Evolutionary conservation across 805 yeast species (phyloP).

Genomic region (Pichia cephalocereana): DNA sequence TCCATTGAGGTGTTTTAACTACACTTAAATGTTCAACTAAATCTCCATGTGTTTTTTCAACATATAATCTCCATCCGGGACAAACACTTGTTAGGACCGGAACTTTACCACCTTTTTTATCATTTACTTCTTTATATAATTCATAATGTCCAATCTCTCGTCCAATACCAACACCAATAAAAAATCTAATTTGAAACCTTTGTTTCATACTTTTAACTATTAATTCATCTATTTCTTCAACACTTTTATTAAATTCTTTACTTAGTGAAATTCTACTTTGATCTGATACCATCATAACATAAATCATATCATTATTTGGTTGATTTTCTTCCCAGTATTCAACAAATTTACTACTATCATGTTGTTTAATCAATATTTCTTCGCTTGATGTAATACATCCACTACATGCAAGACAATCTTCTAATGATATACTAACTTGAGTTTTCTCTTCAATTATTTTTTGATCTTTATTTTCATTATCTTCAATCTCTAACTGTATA

Average conservation of each 20-base stretch:
- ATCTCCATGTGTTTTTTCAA: constrained; percentile 91
- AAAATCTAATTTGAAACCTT: constrained; percentile 57
- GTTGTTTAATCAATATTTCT: constrained; percentile 83
- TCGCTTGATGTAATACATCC: constrained; percentile 99
- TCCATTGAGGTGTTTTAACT: constrained; percentile 87
- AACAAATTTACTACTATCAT: constrained; percentile 73
- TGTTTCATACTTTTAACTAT: constrained; percentile 49
- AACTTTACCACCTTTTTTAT: constrained; percentile 1
- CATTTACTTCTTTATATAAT: constrained; percentile 33
- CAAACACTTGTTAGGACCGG: constrained; percentile 70
- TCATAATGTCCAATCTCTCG: constrained; percentile 52
- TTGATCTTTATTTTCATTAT: constrained; percentile 46
- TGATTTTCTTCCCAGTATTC: constrained; percentile 36
- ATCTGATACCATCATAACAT: constrained; percentile 75
- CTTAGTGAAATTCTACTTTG: constrained; percentile 82
- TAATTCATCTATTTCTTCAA: constrained; percentile 52
- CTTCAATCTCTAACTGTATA: constrained; percentile 34
- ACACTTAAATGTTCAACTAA: constrained; percentile 60
- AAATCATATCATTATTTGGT: constrained; percentile 28
- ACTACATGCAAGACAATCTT: constrained; percentile 93
- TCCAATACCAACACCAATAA: constrained; percentile 82
- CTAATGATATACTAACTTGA: constrained; percentile 79
- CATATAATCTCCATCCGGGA: constrained; percentile 96
- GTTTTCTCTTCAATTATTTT: constrained; percentile 48
- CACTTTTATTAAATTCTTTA: constrained; percentile 44